Evolutionary conservation across 257 asterid species (phyloP).

Genomic region (Paraleonurus japonicus): DNA sequence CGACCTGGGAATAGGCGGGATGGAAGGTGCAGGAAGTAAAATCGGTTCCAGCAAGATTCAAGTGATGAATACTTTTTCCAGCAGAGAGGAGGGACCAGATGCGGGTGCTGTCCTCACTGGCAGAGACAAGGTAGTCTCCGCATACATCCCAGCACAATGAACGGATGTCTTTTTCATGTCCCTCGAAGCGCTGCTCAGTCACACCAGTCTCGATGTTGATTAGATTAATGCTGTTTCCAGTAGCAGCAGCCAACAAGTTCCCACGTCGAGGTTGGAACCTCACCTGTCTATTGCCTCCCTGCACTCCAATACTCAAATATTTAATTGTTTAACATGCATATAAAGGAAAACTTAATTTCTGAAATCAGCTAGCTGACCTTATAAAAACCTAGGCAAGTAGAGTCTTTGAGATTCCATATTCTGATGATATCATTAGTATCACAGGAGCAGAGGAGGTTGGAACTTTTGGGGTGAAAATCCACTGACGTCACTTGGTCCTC

Average conservation of each 20-base stretch:
- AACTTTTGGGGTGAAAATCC: conserved; percentile 45
- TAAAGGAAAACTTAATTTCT: too few species aligned
- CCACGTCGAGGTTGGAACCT: conserved; percentile 48
- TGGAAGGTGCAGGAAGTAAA: conserved; percentile 49
- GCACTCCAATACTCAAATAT: too few species aligned
- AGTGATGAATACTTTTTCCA: conserved; percentile 30
- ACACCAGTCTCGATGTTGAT: conserved; percentile 41
- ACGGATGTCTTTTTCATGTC: conserved; percentile 38
- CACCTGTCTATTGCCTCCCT: conserved; percentile 48
- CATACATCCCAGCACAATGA: conserved; percentile 44
- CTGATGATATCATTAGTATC: conserved; percentile 40
- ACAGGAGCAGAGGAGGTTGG: conserved; percentile 41
- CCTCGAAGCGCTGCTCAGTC: conserved; percentile 33
- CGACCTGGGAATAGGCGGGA: conserved; percentile 38
- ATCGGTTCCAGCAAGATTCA: conserved; percentile 30
- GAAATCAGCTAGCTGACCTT: too few species aligned
- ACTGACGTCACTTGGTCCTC: conserved; percentile 40
- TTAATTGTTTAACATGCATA: too few species aligned
- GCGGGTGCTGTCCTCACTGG: conserved; percentile 44
- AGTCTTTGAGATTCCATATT: conserved; percentile 36
- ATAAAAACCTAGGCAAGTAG: conserved; percentile 29
- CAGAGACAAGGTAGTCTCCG: conserved; percentile 44
- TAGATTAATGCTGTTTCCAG: conserved; percentile 40
- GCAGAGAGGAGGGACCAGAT: conserved; percentile 38
- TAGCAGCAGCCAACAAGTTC: conserved; percentile 40